Percentiles rank a stretch among this genome's conserved stretches.
These are phyloP conservation scores for Paramecium biaurelia DNA, from an alignment of 73 alveolate genomes.

Conservation along the genomic window DNA sequence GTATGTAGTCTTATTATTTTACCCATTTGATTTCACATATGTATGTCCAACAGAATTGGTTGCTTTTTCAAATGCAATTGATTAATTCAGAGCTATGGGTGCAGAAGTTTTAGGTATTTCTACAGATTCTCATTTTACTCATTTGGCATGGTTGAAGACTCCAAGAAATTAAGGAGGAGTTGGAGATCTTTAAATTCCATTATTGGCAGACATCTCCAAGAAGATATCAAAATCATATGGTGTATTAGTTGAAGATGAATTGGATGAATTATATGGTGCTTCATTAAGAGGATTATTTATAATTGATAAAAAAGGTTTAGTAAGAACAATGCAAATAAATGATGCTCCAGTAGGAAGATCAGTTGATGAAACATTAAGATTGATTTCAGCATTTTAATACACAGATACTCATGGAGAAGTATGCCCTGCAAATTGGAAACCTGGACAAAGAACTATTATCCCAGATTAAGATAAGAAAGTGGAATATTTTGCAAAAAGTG, in stretches of 20 bases:
- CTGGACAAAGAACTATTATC: conserved; percentile 91
- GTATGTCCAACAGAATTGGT: conserved; percentile 99
- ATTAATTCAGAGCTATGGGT: conserved; percentile 84
- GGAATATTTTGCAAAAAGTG: conserved; percentile 40
- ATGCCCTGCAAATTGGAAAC: conserved; percentile 98
- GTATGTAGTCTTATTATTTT: conserved; percentile 95
- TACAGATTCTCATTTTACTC: conserved; percentile 93
- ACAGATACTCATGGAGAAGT: conserved; percentile 98
- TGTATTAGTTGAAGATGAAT: conserved; percentile 75
- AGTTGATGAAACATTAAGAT: conserved; percentile 94
- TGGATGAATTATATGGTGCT: conserved; percentile 80
- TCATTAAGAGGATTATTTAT: conserved; percentile 97
- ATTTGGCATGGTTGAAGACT: conserved; percentile 88
- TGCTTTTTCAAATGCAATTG: conserved; percentile 94
- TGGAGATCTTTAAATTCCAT: conserved; percentile 95
- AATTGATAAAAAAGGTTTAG: conserved; percentile 91
- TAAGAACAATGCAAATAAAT: conserved; percentile 91
- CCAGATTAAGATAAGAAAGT: conserved; percentile 73
- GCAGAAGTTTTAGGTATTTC: conserved; percentile 94
- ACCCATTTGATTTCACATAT: conserved; percentile 98
- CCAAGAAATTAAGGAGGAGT: conserved; percentile 93
- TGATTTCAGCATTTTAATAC: conserved; percentile 96
- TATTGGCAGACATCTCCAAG: conserved; percentile 91
- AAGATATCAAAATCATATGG: conserved; percentile 93
- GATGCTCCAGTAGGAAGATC: conserved; percentile 99